phyloP scores from a whole-genome alignment of 2,329 filamentous ascomycete genomes.

The Diplodia sapinea region DNA sequence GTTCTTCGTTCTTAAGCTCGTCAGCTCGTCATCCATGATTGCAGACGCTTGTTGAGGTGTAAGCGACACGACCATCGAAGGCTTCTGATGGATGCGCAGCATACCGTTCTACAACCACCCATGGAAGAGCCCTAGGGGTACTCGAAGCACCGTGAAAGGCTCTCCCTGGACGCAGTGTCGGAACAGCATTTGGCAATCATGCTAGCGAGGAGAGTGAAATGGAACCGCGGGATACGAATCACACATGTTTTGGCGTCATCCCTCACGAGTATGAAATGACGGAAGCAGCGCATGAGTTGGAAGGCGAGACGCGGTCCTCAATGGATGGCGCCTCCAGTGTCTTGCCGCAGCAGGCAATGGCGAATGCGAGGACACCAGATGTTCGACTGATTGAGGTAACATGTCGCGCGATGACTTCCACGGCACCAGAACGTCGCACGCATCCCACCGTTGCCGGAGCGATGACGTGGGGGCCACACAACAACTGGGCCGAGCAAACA shows the following conservation, averaged over 20 bases:
- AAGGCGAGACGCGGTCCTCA: background rate
- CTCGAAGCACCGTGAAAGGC: background rate
- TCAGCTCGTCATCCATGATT: background rate
- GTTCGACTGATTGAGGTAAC: background rate
- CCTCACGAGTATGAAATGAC: background rate
- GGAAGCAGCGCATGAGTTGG: background rate
- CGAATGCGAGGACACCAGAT: too few relatives aligned
- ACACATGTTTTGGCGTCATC: background rate
- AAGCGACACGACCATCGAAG: background rate
- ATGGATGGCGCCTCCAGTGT: background rate
- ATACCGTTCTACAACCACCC: too few relatives aligned
- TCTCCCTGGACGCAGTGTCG: background rate
- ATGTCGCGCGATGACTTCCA: background rate
- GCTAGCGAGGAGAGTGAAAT: background rate
- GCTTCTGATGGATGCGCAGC: background rate
- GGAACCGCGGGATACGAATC: background rate
- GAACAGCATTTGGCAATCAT: background rate
- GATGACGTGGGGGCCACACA: background rate
- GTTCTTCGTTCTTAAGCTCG: background rate
- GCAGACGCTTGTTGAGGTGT: background rate
- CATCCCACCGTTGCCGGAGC: background rate
- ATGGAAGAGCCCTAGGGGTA: too few relatives aligned
- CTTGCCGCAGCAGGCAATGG: background rate
- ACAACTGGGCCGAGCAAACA: conserved; percentile 1
- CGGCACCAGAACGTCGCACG: background rate